Conservation (phyloP, 345 rosid genomes). For the Eucalyptus guilfoylei region DNA sequence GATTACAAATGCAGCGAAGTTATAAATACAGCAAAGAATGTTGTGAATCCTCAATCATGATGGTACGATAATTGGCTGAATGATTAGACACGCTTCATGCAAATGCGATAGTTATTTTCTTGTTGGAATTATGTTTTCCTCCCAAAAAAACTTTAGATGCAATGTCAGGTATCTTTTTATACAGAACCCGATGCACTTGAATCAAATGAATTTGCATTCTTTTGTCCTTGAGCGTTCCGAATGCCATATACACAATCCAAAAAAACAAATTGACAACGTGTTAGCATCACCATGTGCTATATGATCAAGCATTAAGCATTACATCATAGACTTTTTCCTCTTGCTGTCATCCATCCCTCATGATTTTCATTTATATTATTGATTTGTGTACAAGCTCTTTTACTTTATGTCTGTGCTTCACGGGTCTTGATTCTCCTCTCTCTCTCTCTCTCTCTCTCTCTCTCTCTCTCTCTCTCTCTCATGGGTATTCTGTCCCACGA, state of each 20-base stretch:
- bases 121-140: accelerated
- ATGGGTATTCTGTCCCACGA: neutral
- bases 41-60: neutral
- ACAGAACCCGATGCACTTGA: neutral
- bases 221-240: neutral
- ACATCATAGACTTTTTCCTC: neutral
- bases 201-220: neutral
- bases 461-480: neutral
- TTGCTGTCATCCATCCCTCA: neutral
- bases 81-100: neutral
- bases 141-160: neutral
- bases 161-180: accelerated
- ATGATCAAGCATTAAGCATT: neutral
- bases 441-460: neutral
- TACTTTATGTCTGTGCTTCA: constrained; percentile 4
- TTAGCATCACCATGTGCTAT: neutral
- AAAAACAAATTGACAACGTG: neutral
- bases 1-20: neutral
- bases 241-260: neutral
- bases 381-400: neutral
- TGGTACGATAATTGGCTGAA: accelerated
- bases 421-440: constrained; percentile 23
- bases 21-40: accelerated
- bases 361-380: neutral
- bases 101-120: neutral